Evolutionary conservation across 305 asterid species (phyloP).

Genomic region (Fraxinus floribunda): DNA sequence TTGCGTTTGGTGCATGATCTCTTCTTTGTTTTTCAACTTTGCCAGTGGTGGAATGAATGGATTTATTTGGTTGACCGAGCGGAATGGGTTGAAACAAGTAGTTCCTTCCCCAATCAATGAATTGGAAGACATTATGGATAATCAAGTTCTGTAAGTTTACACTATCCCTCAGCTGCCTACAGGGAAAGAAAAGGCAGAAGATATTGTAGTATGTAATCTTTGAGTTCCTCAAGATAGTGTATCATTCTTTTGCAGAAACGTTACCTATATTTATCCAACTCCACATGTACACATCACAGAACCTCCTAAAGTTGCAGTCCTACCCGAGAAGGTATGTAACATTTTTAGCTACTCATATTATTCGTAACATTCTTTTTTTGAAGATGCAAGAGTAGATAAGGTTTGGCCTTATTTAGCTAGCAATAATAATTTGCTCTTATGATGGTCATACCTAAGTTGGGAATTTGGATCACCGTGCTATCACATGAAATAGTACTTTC

Average conservation of each 20-base stretch:
- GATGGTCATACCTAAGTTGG: slow-evolving; percentile 14
- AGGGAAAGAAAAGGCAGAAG: neutral
- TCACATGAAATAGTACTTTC: neutral
- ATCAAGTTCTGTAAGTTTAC: slow-evolving; percentile 68
- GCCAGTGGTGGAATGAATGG: slow-evolving; percentile 95
- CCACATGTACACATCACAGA: slow-evolving; percentile 74
- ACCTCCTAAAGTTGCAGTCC: slow-evolving; percentile 64
- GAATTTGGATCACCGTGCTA: neutral
- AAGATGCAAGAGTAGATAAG: neutral
- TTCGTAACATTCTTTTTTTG: neutral
- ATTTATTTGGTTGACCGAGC: slow-evolving; percentile 64
- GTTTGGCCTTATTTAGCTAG: neutral
- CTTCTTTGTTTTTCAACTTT: slow-evolving; percentile 26
- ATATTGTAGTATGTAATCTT: slow-evolving; percentile 15
- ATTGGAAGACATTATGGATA: slow-evolving; percentile 48
- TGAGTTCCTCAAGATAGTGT: slow-evolving; percentile 15
- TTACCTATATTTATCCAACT: slow-evolving; percentile 73
- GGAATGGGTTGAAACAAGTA: slow-evolving; percentile 55
- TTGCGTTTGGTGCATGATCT: slow-evolving; percentile 13
- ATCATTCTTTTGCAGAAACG: slow-evolving; percentile 58
- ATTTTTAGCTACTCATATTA: slow-evolving; percentile 9
- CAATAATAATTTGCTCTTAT: neutral
- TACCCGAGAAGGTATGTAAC: slow-evolving; percentile 70
- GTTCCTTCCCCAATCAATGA: slow-evolving; percentile 67
- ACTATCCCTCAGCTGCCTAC: slow-evolving; percentile 14